Evolutionary conservation across 768 basidiomycete genomes (phyloP).

Genomic region (Phylloporus sp.): DNA sequence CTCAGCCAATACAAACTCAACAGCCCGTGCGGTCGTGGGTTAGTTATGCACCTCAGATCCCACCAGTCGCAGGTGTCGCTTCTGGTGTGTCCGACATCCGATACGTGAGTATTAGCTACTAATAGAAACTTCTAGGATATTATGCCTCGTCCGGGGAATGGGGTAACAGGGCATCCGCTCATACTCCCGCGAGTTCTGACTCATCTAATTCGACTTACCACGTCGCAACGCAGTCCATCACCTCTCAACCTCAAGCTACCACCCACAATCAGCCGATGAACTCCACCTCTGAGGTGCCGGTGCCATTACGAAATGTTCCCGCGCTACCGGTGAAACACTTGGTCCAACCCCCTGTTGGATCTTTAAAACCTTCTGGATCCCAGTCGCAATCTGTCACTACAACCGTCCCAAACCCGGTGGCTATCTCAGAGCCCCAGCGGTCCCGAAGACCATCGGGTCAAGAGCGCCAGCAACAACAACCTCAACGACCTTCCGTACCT

Average conservation of each 20-base stretch:
- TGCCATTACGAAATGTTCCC: slow-evolving; percentile 2
- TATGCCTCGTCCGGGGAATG: slow-evolving; percentile 1
- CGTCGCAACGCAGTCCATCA: neutral
- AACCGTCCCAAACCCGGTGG: neutral
- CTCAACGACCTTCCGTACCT: neutral
- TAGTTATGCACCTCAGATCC: slow-evolving; percentile 5
- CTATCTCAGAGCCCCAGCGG: neutral
- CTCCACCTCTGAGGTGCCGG: slow-evolving; percentile 3
- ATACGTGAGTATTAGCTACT: neutral
- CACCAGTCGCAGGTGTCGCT: neutral
- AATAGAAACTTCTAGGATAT: slow-evolving; percentile 2
- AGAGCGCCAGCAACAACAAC: neutral
- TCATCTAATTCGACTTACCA: neutral
- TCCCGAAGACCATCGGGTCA: neutral
- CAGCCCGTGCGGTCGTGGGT: slow-evolving; percentile 11
- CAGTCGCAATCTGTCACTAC: neutral
- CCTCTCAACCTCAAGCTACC: neutral
- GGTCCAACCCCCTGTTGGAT: neutral
- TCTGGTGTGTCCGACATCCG: slow-evolving; percentile 9
- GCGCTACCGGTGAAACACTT: neutral
- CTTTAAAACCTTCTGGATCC: neutral
- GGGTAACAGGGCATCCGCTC: neutral
- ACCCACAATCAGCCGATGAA: slow-evolving; percentile 3
- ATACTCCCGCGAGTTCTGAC: neutral
- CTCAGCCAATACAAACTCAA: slow-evolving; percentile 5